These are phyloP conservation scores for Microcos paniculata DNA, from an alignment of 345 rosid species.

Conservation along the genomic window DNA sequence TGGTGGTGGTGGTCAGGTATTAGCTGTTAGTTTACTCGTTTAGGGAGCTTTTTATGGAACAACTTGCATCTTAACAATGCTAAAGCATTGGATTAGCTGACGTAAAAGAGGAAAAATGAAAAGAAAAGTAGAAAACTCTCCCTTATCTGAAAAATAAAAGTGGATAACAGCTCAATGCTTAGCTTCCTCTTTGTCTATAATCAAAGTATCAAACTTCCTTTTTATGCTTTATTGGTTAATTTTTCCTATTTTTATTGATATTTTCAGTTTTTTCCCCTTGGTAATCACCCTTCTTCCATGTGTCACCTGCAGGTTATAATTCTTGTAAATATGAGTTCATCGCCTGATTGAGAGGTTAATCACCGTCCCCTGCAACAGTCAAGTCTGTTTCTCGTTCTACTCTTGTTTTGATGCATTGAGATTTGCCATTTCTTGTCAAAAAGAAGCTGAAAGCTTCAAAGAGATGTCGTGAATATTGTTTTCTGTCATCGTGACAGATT, in stretches of 20 bases:
- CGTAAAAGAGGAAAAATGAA: not conserved
- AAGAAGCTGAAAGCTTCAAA: not conserved
- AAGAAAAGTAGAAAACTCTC: not conserved
- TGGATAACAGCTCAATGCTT: not conserved
- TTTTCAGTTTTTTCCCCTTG: not conserved
- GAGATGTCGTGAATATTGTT: not conserved
- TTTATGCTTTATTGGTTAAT: not conserved
- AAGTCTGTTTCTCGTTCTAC: not conserved
- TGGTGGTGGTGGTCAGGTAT: not conserved
- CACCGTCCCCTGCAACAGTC: not conserved
- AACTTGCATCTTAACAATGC: not conserved
- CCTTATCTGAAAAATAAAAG: not conserved
- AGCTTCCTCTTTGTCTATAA: not conserved
- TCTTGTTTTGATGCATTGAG: not conserved
- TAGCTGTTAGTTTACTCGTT: not conserved
- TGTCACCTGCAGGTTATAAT: slow-evolving; percentile 36
- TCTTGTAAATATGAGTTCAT: slow-evolving; percentile 42
- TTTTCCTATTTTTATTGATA: not conserved
- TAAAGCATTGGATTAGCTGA: not conserved
- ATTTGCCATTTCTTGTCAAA: not conserved
- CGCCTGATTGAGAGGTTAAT: slow-evolving; percentile 21
- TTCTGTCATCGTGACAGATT: not conserved
- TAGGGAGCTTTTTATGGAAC: not conserved
- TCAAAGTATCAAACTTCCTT: not conserved
- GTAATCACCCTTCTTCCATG: not conserved